These are phyloP conservation scores for Oehlia diaphana DNA, from an alignment of 192 early-diverging fungal genomes.

Conservation along the genomic window DNA sequence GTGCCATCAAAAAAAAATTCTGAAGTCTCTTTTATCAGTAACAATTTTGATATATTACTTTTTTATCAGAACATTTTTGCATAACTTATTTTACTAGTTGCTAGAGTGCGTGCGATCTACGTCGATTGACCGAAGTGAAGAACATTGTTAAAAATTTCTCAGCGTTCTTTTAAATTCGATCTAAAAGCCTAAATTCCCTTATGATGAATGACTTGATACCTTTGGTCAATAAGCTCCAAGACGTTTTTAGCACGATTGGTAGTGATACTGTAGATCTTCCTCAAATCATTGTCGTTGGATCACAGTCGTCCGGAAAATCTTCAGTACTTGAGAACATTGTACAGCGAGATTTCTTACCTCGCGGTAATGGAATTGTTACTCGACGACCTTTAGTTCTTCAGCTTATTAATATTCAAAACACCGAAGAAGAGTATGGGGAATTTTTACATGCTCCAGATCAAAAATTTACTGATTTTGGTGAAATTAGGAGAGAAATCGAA, in stretches of 20 bases:
- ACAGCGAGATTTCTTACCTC: slow-evolving; percentile 95
- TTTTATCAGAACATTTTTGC: too few species aligned
- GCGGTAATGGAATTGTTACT: slow-evolving; percentile 86
- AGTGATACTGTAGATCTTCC: slow-evolving; percentile 76
- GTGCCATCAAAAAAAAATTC: too few species aligned
- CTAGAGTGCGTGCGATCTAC: too few species aligned
- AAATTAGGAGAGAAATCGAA: slow-evolving; percentile 80
- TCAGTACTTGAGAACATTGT: slow-evolving; percentile 99
- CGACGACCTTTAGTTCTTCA: slow-evolving; percentile 80
- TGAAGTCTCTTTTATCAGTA: too few species aligned
- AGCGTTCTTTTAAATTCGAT: too few species aligned
- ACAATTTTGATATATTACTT: too few species aligned
- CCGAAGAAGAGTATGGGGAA: slow-evolving; percentile 50
- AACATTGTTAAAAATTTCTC: too few species aligned
- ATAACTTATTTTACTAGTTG: too few species aligned
- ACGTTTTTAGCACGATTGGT: slow-evolving; percentile 76
- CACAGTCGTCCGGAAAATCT: slow-evolving; percentile 91
- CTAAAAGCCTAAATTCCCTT: neutral
- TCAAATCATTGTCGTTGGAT: slow-evolving; percentile 86
- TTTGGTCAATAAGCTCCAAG: slow-evolving; percentile 80
- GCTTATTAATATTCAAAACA: slow-evolving; percentile 61
- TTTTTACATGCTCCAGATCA: slow-evolving; percentile 77
- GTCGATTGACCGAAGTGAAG: too few species aligned
- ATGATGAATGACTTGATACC: slow-evolving; percentile 79
- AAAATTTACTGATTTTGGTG: slow-evolving; percentile 73